Evolutionary conservation across 257 asterid species (phyloP).

Genomic region (Fraxinus cuspidata): DNA sequence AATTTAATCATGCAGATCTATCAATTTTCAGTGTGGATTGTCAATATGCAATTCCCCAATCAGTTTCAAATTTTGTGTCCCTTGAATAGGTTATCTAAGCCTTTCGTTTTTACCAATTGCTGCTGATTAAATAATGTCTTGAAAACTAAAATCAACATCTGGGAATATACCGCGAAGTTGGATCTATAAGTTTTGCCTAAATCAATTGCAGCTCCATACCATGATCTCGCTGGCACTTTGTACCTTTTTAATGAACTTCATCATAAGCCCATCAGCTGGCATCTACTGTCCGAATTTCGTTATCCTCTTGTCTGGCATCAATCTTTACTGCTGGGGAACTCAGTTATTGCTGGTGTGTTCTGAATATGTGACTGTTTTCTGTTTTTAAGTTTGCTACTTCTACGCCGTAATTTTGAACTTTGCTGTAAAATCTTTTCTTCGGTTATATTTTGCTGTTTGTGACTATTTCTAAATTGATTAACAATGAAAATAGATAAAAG

Average conservation of each 20-base stretch:
- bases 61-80: too few relatives aligned
- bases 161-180: background rate
- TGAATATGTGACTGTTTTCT: constrained; percentile 11
- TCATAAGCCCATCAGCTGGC: background rate
- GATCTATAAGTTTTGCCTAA: background rate
- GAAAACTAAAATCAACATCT: background rate
- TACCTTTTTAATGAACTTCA: background rate
- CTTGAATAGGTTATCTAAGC: too few relatives aligned
- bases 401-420: background rate
- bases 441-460: background rate
- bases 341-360: constrained; percentile 14
- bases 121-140: background rate
- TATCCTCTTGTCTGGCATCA: background rate
- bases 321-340: background rate
- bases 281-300: background rate
- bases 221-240: background rate
- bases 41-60: too few relatives aligned
- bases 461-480: too few relatives aligned
- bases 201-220: background rate
- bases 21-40: too few relatives aligned
- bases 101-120: too few relatives aligned
- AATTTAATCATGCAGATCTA: background rate
- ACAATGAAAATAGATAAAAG: background rate
- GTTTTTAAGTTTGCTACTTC: background rate
- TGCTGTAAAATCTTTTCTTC: background rate